Base-by-base conservation (phyloP, 2,329 filamentous ascomycete species). In the Ceratocystis diversiconidia region DNA sequence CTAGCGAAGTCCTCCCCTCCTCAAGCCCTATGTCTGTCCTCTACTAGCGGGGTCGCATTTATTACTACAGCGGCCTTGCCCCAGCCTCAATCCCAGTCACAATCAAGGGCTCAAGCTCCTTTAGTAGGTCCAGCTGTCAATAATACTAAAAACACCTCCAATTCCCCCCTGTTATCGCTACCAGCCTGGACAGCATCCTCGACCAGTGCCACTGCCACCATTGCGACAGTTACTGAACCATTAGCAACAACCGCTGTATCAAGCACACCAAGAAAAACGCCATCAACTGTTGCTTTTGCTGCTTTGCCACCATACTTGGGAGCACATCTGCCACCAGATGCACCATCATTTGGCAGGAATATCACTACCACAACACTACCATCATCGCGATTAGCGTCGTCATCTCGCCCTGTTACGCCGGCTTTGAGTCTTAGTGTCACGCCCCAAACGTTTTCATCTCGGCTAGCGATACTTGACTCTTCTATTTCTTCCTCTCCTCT, bases 81-180 rank as follows among this genome's bases (percentile, higher is more conserved):
- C 28, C 52, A 50, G 5, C 6, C 46, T 8, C 46, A 50, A 22
- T n/a, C 22, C 46, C 46, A 32, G 52, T 30, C 28, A n/a, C 55
- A 41, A 48, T 3, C 44, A 46, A 55, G 59, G 32, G 30, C 41
- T 61, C 59, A 64, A 64, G 41, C 61, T 62, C 44, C 52, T 59
- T 59, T 59, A 59, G 52, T 32, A 57, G 52, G 22, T 17, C 22
- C 52, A 28, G 52, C 28, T 59, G 52, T n/a, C 30, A n/a, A 30
- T 59, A 32, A 7, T 59, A 30, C 3, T n/a, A n/a, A 30, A 30
- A 32, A 3, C 28, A 32, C 12, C 12, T 5, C 52, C 52, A 30
- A 59, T 6, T 17, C 52, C 25, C 52, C 52, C 52, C 52, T 59
- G 52, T 32, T 32, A 17, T 19, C 15, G 52, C 48, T 25, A 6